These are phyloP conservation scores for Malus hybrid DNA, from an alignment of 331 rosid species.

Conservation along the genomic window DNA sequence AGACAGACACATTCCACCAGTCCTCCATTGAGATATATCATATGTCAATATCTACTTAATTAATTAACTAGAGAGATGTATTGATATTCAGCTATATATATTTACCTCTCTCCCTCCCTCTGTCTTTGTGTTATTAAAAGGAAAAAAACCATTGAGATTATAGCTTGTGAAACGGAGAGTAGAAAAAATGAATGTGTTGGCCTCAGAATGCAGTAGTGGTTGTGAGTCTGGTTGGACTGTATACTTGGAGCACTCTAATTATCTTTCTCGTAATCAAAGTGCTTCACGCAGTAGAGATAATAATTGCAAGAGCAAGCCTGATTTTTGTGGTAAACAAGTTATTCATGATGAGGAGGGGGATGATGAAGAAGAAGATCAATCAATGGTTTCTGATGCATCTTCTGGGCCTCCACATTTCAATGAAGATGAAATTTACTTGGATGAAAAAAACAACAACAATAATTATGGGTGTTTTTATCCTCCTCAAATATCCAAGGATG, in stretches of 20 bases:
- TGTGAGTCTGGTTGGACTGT: constrained; percentile 97
- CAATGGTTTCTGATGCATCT: constrained; percentile 98
- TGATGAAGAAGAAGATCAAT: constrained; percentile 57
- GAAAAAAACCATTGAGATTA: not conserved
- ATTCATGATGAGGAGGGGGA: constrained; percentile 21
- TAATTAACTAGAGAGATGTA: not conserved
- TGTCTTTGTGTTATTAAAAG: not conserved
- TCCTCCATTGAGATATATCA: not conserved
- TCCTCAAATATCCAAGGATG: constrained; percentile 26
- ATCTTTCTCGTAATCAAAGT: constrained; percentile 24
- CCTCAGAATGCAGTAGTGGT: constrained; percentile 67
- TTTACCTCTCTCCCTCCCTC: not conserved
- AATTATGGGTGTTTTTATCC: constrained; percentile 21
- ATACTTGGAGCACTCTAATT: constrained; percentile 61
- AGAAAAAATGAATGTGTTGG: constrained; percentile 41
- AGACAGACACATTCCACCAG: constrained; percentile 12
- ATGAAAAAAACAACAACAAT: constrained; percentile 11
- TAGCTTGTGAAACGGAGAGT: not conserved
- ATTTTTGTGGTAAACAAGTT: constrained; percentile 20
- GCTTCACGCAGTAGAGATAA: constrained; percentile 17
- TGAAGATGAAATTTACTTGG: constrained; percentile 31
- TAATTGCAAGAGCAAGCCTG: not conserved
- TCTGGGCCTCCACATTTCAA: constrained; percentile 91
- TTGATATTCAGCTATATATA: not conserved
- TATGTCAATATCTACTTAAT: not conserved